A percentile compares a stretch with the other conserved stretches of the same genome.
These are phyloP conservation scores for Mitragyna speciosa DNA, from an alignment of 257 asterid genomes.

Conservation along the genomic window DNA sequence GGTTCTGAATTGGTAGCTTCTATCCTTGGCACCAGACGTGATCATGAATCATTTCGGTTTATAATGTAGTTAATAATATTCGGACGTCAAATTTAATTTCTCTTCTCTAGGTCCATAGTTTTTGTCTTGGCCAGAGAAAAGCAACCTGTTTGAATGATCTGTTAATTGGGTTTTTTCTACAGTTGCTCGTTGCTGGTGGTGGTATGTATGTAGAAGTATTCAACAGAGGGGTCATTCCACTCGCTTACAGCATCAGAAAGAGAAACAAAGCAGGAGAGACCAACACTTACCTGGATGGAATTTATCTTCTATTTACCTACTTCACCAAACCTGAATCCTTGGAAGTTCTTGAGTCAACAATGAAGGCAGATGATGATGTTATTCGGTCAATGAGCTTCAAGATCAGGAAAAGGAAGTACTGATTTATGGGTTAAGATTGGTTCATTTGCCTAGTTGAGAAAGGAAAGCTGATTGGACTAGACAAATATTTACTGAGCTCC, in stretches of 20 bases:
- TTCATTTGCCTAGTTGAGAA: conserved; percentile 17
- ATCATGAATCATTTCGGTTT: background rate
- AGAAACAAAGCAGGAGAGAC: conserved; percentile 89
- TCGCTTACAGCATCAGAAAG: conserved; percentile 79
- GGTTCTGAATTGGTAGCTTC: background rate
- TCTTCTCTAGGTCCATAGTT: background rate
- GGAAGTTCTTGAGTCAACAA: conserved; percentile 44
- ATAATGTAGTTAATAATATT: background rate
- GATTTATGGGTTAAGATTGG: conserved; percentile 6
- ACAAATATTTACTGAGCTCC: conserved; percentile 12
- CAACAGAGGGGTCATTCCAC: conserved; percentile 95
- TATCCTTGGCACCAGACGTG: background rate
- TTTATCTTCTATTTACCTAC: conserved; percentile 84
- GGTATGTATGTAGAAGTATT: conserved; percentile 95
- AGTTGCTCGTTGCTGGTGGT: conserved; percentile 96
- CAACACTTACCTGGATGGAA: conserved; percentile 89
- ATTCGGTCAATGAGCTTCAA: conserved; percentile 79
- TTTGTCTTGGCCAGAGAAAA: background rate
- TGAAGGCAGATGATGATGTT: conserved; percentile 65
- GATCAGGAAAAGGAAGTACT: conserved; percentile 69
- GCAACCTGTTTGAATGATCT: background rate
- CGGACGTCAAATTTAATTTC: background rate
- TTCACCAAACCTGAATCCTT: conserved; percentile 89
- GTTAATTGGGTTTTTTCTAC: conserved; percentile 13
- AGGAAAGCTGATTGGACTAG: conserved; percentile 14